Conservation (phyloP, 371 early-diverging fungal genomes). For the Mucor racemosus region DNA sequence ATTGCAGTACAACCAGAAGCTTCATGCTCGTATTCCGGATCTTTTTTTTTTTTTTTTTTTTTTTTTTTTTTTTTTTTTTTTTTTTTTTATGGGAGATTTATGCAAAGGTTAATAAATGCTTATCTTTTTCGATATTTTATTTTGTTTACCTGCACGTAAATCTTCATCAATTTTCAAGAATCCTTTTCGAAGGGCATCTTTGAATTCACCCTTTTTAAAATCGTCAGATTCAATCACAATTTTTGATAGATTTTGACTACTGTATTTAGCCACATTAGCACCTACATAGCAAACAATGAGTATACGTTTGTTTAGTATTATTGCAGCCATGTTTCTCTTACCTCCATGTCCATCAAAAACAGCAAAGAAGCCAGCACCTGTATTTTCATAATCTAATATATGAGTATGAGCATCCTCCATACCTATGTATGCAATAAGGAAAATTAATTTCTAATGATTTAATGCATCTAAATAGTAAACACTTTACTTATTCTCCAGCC, state of each 20-base stretch:
- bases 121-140: not conserved
- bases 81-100: too few species aligned
- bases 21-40: constrained; percentile 71
- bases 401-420: constrained; percentile 98
- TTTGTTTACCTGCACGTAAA: constrained; percentile 64
- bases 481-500: constrained; percentile 94
- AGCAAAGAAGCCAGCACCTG: constrained; percentile 83
- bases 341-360: constrained; percentile 98
- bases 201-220: constrained; percentile 69
- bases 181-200: constrained; percentile 75
- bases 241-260: constrained; percentile 76
- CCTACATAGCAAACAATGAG: constrained; percentile 42
- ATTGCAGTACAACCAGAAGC: constrained; percentile 97
- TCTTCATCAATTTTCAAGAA: constrained; percentile 84
- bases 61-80: too few species aligned
- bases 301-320: not conserved
- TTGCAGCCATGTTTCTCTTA: constrained; percentile 21
- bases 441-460: not conserved
- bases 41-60: constrained; percentile 37
- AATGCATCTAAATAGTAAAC: not conserved
- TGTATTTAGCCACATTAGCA: constrained; percentile 80
- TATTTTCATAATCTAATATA: constrained; percentile 67
- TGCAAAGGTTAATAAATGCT: not conserved
- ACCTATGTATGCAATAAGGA: constrained; percentile 45
- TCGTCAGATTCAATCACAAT: constrained; percentile 66